Evolutionary conservation across 805 yeast genomes (phyloP).

Genomic region (Kregervanrija pseudodelftensis): DNA sequence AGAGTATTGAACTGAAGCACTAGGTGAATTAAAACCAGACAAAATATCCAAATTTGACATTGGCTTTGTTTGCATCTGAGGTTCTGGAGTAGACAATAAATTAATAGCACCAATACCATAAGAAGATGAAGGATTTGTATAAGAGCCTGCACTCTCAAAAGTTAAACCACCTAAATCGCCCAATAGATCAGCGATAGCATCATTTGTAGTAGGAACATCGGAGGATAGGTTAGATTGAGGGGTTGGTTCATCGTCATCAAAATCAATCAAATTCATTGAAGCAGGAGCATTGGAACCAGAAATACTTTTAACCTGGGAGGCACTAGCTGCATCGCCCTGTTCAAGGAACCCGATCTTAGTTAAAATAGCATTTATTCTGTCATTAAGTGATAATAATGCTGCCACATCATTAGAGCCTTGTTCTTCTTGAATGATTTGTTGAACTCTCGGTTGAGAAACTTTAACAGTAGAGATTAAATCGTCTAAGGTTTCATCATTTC

Average conservation of each 20-base stretch:
- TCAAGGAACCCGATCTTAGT: slow-evolving; percentile 60
- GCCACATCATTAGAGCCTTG: slow-evolving; percentile 59
- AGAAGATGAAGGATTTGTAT: slow-evolving; percentile 7
- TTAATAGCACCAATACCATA: slow-evolving; percentile 25
- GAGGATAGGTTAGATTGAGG: slow-evolving; percentile 12
- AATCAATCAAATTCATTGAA: slow-evolving; percentile 52
- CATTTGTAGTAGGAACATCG: slow-evolving; percentile 32
- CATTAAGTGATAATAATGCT: slow-evolving; percentile 64
- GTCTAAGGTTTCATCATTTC: slow-evolving; percentile 60
- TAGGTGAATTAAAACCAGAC: slow-evolving; percentile 10
- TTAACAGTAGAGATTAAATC: slow-evolving; percentile 77
- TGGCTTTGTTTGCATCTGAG: slow-evolving; percentile 9
- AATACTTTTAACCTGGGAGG: slow-evolving; percentile 36
- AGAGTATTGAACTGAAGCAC: slow-evolving; percentile 1
- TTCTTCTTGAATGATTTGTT: slow-evolving; percentile 78
- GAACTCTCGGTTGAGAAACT: slow-evolving; percentile 79
- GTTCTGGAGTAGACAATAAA: slow-evolving; percentile 24
- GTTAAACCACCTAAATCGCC: slow-evolving; percentile 64
- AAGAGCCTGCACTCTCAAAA: slow-evolving; percentile 29
- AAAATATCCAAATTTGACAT: slow-evolving; percentile 9
- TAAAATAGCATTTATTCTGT: slow-evolving; percentile 62
- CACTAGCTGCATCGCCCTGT: slow-evolving; percentile 50
- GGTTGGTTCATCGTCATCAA: slow-evolving; percentile 43
- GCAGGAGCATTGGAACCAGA: slow-evolving; percentile 15
- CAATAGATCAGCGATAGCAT: slow-evolving; percentile 58